phyloP scores from a whole-genome alignment of 768 basidiomycete species.

The Lentinula boryana region DNA sequence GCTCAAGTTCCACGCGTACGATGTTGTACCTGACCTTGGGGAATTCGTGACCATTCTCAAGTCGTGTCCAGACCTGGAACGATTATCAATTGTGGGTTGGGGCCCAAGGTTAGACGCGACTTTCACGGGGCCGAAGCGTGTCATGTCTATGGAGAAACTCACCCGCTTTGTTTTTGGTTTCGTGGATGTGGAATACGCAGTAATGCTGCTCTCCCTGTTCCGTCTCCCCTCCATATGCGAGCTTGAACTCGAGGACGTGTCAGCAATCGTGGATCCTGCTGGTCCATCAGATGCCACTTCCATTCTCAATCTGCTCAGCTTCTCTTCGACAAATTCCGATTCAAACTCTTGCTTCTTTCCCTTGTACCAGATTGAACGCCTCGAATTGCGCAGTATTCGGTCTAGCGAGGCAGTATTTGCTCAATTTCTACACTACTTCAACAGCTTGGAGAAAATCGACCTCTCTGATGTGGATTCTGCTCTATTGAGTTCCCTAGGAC shows the following conservation, averaged over 20 bases:
- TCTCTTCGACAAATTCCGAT: not conserved
- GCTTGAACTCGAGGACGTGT: conserved; percentile 42
- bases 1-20: conserved; percentile 49
- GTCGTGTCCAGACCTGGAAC: conserved; percentile 33
- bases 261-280: conserved; percentile 26
- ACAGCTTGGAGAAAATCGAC: not conserved
- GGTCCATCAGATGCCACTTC: conserved; percentile 25
- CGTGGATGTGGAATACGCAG: conserved; percentile 32
- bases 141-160: conserved; percentile 23
- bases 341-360: not conserved
- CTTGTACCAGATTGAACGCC: not conserved
- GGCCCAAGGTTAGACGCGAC: conserved; percentile 32
- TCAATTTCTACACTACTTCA: not conserved
- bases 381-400: not conserved
- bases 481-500: not conserved
- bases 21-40: conserved; percentile 47
- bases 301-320: conserved; percentile 28
- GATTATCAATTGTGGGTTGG: conserved; percentile 47
- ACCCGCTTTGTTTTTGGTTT: conserved; percentile 36
- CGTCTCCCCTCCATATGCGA: conserved; percentile 28
- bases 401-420: not conserved
- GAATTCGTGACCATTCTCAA: conserved; percentile 39
- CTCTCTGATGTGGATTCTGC: not conserved
- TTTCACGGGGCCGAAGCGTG: not conserved
- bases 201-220: conserved; percentile 32